Conservation (phyloP, 2,329 filamentous ascomycete species). For the Phialophora expanda region DNA sequence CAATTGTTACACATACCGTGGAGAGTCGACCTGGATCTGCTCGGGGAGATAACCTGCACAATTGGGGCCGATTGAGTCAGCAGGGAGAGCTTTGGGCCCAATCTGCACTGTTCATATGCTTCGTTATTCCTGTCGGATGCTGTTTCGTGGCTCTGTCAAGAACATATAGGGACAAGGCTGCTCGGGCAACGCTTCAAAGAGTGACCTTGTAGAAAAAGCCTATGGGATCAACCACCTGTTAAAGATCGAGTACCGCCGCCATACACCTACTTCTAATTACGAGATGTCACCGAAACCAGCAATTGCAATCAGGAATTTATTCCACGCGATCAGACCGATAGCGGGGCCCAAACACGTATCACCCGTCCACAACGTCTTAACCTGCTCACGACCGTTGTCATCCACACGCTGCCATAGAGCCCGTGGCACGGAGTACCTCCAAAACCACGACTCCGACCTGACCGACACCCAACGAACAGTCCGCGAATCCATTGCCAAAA, state of each 20-base stretch:
- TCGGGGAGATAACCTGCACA: too few species aligned
- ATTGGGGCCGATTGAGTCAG: not conserved
- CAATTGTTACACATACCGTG: not conserved
- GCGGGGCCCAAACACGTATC: not conserved
- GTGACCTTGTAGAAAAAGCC: not conserved
- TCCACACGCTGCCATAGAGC: constrained; percentile 34
- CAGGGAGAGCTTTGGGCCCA: not conserved
- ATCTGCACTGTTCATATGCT: not conserved
- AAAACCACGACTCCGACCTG: constrained; percentile 44
- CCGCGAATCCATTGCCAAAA: constrained; percentile 52
- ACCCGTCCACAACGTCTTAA: constrained; percentile 19
- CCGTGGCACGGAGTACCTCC: constrained; percentile 40
- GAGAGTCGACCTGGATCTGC: too few species aligned
- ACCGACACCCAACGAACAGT: constrained; percentile 51
- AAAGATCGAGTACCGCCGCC: not conserved
- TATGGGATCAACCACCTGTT: not conserved
- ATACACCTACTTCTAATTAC: not conserved
- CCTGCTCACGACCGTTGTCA: constrained; percentile 35
- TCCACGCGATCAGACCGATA: not conserved
- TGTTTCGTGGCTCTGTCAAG: not conserved
- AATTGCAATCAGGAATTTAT: not conserved
- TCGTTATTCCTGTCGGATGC: not conserved
- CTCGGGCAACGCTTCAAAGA: not conserved
- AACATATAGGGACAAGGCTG: not conserved
- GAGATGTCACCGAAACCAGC: constrained; percentile 10